Base-by-base conservation (phyloP, 2,329 filamentous ascomycete species). In the Diatrype stigma region DNA sequence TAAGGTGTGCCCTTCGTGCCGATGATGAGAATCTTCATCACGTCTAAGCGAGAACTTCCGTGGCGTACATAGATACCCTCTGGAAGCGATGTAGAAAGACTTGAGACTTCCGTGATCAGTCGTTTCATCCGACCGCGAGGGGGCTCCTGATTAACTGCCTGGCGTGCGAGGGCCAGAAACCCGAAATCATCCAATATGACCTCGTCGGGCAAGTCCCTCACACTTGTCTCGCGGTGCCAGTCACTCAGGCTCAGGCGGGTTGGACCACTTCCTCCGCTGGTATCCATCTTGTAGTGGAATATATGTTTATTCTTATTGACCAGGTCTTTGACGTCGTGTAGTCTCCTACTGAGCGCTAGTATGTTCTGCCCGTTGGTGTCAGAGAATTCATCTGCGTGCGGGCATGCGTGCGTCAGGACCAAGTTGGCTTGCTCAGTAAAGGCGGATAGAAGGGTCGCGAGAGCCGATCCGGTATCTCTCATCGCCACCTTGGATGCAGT, bases 1-100 rank as follows among this genome's bases (percentile, higher is more conserved):
- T 82, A 81, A 14, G 79, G 78, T 6, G 77, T 80, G 14, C 64
- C 73, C 4, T 57, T 56, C 0, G 78, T 76, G 0, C 78, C 79
- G 19, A 76, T 64, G 45, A 82, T 78, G 22, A 79, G 50, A 19
- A 71, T 61, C 58, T 78, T 80, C 63, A 81, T 71, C n/a, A 75
- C 54, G 55, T 81, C 78, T 1, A 74, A 67, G 1, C 77, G 68
- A 8, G 69, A 70, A 11, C 67, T 60, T 14, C 70, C 72, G 50
- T 78, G 70, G 8, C 72, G 70, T 19, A 81, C 69, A 51, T 72
- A 80, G 21, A 81, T 78, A 3, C 77, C 77, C 8, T 73, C 69
- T 1, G 78, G 77, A 0, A 81, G 67, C 3, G 71, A 70, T 0
- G 73, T 72, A 17, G 67, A 66, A 37, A 82, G 63, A 1, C 65